phyloP scores from a whole-genome alignment of 441 rosid species.

The Raphanus hybrid region DNA sequence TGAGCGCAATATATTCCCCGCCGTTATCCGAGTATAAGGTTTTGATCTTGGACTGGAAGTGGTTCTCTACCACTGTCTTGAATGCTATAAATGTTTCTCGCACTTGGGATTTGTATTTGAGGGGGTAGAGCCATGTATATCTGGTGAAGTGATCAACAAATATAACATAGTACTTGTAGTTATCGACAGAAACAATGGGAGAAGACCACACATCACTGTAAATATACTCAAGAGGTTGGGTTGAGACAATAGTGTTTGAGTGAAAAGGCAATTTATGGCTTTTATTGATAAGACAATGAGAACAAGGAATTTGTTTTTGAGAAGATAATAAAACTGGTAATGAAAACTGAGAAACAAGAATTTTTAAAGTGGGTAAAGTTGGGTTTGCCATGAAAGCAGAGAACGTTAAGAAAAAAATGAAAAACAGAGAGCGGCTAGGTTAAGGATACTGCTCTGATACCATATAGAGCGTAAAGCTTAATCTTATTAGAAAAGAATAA shows the following conservation, averaged over 20 bases:
- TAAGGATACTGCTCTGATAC: no score
- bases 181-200: background rate
- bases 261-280: background rate
- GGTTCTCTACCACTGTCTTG: background rate
- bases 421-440: no score
- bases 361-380: background rate
- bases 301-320: background rate
- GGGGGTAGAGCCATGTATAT: background rate
- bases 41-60: no score
- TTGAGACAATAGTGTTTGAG: background rate
- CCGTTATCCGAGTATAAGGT: background rate
- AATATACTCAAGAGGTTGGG: background rate
- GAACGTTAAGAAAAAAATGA: no score
- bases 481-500: no score
- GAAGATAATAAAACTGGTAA: background rate
- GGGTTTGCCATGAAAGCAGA: background rate
- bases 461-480: no score
- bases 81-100: background rate
- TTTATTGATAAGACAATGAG: background rate
- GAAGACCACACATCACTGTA: background rate
- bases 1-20: background rate
- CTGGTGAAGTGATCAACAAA: background rate
- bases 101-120: background rate
- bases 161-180: background rate
- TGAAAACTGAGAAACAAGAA: background rate